A percentile compares a stretch with the other conserved stretches of the same genome.
These are phyloP conservation scores for Rhizophora apiculata DNA, from an alignment of 345 rosid species.

Conservation along the genomic window DNA sequence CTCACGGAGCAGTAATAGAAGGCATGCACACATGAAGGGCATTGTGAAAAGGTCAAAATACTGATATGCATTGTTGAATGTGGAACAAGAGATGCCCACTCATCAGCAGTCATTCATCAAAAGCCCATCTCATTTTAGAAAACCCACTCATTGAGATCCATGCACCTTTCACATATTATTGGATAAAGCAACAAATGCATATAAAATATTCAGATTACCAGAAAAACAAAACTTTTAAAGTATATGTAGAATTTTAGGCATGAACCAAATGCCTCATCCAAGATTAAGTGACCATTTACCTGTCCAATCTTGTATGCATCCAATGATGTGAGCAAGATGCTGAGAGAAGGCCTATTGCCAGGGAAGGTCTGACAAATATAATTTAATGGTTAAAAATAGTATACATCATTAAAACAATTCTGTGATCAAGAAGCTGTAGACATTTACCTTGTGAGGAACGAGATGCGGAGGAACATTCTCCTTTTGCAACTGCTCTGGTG, in stretches of 20 bases:
- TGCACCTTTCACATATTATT: too few species aligned
- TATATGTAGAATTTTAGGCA: not conserved
- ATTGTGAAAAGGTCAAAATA: not conserved
- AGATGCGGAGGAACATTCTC: conserved; percentile 75
- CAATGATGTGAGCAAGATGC: conserved; percentile 80
- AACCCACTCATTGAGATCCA: too few species aligned
- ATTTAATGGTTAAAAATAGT: conserved; percentile 8
- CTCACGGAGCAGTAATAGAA: not conserved
- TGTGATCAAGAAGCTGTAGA: conserved; percentile 9
- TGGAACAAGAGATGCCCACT: not conserved
- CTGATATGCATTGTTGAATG: not conserved
- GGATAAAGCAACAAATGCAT: too few species aligned
- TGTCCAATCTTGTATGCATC: conserved; percentile 79
- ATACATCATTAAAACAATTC: conserved; percentile 3
- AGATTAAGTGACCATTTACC: conserved; percentile 38
- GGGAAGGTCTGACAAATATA: conserved; percentile 61
- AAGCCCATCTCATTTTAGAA: too few species aligned
- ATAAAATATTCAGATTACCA: not conserved
- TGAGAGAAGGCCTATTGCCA: conserved; percentile 90
- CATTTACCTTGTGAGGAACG: conserved; percentile 84
- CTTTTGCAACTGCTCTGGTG: conserved; percentile 72
- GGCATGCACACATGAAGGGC: not conserved
- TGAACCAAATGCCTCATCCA: conserved; percentile 2
- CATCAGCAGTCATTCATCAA: not conserved
- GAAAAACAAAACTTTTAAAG: not conserved